These are phyloP conservation scores for Fusarium albosuccineum DNA, from an alignment of 2,329 filamentous ascomycete genomes.

Conservation along the genomic window DNA sequence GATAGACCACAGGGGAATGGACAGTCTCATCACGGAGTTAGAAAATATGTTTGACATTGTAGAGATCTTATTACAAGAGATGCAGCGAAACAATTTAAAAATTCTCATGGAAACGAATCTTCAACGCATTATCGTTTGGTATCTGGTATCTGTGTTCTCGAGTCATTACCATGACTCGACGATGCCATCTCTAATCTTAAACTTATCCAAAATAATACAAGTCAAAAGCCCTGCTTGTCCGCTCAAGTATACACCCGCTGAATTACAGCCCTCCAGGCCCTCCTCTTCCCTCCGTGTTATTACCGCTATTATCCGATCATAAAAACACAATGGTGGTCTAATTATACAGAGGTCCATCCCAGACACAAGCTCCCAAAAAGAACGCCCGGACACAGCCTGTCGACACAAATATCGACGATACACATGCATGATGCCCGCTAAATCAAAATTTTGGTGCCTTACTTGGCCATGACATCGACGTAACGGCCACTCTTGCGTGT, in stretches of 20 bases:
- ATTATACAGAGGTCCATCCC: conserved; percentile 40
- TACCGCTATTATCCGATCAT: conserved; percentile 38
- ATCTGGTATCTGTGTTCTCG: conserved; percentile 18
- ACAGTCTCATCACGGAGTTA: conserved; percentile 7
- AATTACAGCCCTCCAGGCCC: conserved; percentile 31
- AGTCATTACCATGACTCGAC: conserved; percentile 29
- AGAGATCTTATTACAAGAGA: background rate
- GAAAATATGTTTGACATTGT: conserved; percentile 15
- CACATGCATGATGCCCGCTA: conserved; percentile 15
- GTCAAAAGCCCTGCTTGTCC: conserved; percentile 33
- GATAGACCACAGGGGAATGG: background rate
- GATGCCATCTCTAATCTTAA: conserved; percentile 37
- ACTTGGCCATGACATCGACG: conserved; percentile 94
- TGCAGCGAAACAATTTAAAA: background rate
- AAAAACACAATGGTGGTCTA: conserved; percentile 38
- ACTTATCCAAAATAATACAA: conserved; percentile 38
- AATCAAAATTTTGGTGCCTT: conserved; percentile 31
- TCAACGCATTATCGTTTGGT: conserved; percentile 39
- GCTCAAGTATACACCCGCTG: conserved; percentile 28
- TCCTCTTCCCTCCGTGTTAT: conserved; percentile 16
- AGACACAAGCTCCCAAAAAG: conserved; percentile 33
- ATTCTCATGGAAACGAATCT: conserved; percentile 11
- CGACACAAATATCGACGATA: conserved; percentile 21
- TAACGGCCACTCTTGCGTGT: conserved; percentile 88
- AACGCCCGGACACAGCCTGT: conserved; percentile 33